Conservation (phyloP, 176 grass and related monocot genomes). For the Ampelocalamus luodianensis region DNA sequence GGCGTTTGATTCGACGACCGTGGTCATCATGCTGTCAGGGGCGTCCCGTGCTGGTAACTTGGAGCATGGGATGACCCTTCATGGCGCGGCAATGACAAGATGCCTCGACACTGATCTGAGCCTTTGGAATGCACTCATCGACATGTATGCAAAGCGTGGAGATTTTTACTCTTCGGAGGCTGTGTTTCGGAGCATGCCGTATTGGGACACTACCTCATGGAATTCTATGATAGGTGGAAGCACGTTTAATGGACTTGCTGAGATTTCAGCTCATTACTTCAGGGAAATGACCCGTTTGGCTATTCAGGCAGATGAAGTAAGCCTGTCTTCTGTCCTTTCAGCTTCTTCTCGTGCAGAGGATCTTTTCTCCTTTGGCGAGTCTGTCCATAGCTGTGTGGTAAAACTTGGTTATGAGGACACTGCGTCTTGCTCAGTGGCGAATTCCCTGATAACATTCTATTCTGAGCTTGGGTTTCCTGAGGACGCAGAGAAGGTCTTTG, state of each 20-base stretch:
- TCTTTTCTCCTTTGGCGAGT: conserved; percentile 56
- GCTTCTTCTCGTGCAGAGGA: conserved; percentile 39
- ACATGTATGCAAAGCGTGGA: conserved; percentile 78
- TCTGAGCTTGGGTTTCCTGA: conserved; percentile 47
- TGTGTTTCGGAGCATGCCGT: conserved; percentile 62
- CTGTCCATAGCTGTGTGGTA: conserved; percentile 58
- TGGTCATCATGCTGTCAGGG: conserved; percentile 68
- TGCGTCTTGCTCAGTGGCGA: conserved; percentile 51
- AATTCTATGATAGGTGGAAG: conserved; percentile 74
- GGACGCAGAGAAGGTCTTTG: conserved; percentile 50
- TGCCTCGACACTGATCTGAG: conserved; percentile 29
- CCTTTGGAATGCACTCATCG: conserved; percentile 69
- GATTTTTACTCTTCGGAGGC: conserved; percentile 47
- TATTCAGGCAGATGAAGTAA: conserved; percentile 60
- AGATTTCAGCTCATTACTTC: conserved; percentile 57
- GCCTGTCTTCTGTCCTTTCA: conserved; percentile 57
- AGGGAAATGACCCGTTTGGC: conserved; percentile 54
- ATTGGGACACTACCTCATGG: conserved; percentile 66
- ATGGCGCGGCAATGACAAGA: conserved; percentile 48
- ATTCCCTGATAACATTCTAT: conserved; percentile 75
- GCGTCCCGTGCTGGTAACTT: conserved; percentile 41
- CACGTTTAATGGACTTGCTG: conserved; percentile 46
- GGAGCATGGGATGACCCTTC: conserved; percentile 50
- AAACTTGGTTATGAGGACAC: conserved; percentile 62
- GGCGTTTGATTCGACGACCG: conserved; percentile 53